Evolutionary conservation across 2,329 filamentous ascomycete genomes (phyloP), one percentile per base, ranked within the genome.

Genomic region (Xylogone sp.): DNA sequence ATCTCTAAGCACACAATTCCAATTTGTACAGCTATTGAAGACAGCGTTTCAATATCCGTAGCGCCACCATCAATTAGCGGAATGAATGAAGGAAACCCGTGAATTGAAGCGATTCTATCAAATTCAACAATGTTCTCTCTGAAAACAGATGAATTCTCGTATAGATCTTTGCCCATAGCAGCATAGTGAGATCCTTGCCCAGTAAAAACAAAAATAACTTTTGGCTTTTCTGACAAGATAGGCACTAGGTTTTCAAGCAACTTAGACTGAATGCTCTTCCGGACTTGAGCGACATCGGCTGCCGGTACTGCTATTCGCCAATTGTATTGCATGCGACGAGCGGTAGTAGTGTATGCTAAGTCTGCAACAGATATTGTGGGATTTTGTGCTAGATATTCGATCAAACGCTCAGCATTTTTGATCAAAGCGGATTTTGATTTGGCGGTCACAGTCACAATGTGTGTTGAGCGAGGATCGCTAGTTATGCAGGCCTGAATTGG

Each of bases 301-400:
- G 71, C 76, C 2, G 71, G 65, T 43, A 79, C 71, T 43, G 73
- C 75, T 64, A 81, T 72, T 22, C 81, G 75, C 70, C 76, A 79
- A 59, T 76, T 72, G 65, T 84, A 77, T 56, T 86, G 83, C 9
- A 82, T 77, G 43, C 78, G 77, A 20, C 84, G 77, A 13, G 62
- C 62, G 20, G 61, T 63, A 2, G 61, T 62, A 1, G 65, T 66
- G 47, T 68, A 68, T 13, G 65, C 59, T 4, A 67, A 47, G 53
- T 64, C 58, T 2, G 55, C 42, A 27, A 67, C 49, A 21, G 52
- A 50, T 9, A 57, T 54, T 12, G 51, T 48, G 21, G 48, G 21
- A n/a, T 51, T 46, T 21, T 43, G 21, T 13, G 45, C 43, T 16
- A 56, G n/a, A 45, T 49, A 56, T 10, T 45, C 22, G 19, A 52